Percentiles rank a stretch among this genome's conserved stretches.
These are phyloP conservation scores for Ceratocystis papillata DNA, from an alignment of 2,329 filamentous ascomycete genomes.

Conservation along the genomic window DNA sequence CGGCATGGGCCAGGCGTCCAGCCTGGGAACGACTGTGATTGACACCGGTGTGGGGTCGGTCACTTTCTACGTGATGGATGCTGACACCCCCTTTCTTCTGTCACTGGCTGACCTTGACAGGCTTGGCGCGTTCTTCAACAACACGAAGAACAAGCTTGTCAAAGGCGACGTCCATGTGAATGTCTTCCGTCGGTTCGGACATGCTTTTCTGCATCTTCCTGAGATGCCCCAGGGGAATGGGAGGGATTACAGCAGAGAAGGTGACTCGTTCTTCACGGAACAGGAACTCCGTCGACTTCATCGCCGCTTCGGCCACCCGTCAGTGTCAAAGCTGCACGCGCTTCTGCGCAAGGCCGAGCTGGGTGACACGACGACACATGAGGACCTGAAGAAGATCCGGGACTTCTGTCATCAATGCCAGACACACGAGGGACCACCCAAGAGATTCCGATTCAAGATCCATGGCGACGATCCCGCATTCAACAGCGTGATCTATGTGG, in stretches of 20 bases:
- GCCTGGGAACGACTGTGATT: neutral
- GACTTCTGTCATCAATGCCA: neutral
- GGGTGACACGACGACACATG: neutral
- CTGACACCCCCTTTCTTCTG: neutral
- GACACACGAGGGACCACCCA: neutral
- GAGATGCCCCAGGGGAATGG: too few relatives aligned
- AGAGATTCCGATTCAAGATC: conserved; percentile 26
- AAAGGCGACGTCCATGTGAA: neutral
- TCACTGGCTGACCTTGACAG: neutral
- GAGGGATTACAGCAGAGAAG: too few relatives aligned
- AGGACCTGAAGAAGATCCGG: neutral
- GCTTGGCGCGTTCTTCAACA: neutral
- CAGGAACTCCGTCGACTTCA: neutral
- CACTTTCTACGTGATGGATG: neutral
- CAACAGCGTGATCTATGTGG: neutral
- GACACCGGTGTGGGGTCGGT: neutral
- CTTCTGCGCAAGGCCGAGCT: too few relatives aligned
- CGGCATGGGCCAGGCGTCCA: neutral
- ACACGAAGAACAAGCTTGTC: neutral
- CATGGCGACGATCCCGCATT: conserved; percentile 26
- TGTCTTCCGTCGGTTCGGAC: neutral
- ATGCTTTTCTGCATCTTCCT: neutral
- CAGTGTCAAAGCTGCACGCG: neutral
- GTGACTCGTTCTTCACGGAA: neutral
- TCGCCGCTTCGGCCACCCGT: neutral